Evolutionary conservation across 192 early-diverging fungal genomes (phyloP).

Genomic region (Entrophospora sp.): DNA sequence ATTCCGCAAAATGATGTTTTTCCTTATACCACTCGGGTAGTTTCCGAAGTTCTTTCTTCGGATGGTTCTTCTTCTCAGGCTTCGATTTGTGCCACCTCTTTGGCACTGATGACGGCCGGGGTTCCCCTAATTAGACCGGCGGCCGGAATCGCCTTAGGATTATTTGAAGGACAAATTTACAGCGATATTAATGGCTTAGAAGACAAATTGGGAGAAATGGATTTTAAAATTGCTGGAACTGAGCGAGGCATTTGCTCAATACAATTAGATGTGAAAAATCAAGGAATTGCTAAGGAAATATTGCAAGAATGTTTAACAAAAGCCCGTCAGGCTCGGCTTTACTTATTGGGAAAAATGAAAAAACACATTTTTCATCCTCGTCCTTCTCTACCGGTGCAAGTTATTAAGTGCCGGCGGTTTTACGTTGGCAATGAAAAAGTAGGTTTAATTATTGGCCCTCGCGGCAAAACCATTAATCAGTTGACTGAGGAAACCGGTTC

Average conservation of each 20-base stretch:
- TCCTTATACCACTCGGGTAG: neutral
- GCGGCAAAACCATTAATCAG: conserved; percentile 10
- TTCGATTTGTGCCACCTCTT: conserved; percentile 13
- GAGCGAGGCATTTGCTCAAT: neutral
- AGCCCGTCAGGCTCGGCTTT: neutral
- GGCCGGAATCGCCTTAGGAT: conserved; percentile 1
- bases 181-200: conserved; percentile 13
- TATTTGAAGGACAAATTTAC: conserved; percentile 15
- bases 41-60: conserved; percentile 11
- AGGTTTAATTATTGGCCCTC: conserved; percentile 3
- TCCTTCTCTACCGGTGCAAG: neutral
- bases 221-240: conserved; percentile 14
- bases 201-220: conserved; percentile 13
- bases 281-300: neutral
- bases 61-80: conserved; percentile 15
- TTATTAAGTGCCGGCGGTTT: conserved; percentile 13
- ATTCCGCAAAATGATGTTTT: neutral
- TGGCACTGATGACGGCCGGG: neutral
- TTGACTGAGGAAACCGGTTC: conserved; percentile 4
- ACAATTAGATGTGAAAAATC: conserved; percentile 11
- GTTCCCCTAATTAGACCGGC: conserved; percentile 9
- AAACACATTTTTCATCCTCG: neutral
- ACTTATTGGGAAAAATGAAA: conserved; percentile 9
- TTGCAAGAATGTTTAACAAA: neutral
- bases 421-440: neutral